A percentile compares a stretch with the other conserved stretches of the same genome.
These are phyloP conservation scores for Triangularia setosa DNA, from an alignment of 2,329 filamentous ascomycete genomes.

Conservation along the genomic window DNA sequence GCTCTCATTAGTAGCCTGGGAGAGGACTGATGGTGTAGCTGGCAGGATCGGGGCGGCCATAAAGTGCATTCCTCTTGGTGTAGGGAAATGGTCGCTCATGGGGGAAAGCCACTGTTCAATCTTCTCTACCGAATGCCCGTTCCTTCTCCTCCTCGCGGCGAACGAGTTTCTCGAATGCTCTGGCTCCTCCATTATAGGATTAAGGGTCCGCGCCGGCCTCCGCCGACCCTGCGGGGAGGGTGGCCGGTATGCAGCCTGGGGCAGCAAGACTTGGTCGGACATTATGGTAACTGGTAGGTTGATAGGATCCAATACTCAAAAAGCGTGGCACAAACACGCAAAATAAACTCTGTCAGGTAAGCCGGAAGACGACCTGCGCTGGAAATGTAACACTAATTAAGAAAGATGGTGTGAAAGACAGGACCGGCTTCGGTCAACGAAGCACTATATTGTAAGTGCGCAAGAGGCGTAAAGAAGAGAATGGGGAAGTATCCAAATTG, in stretches of 20 bases:
- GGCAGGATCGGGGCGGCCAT: constrained; percentile 60
- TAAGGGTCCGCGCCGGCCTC: constrained; percentile 48
- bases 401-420: constrained; percentile 35
- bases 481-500: constrained; percentile 30
- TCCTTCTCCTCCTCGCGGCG: constrained; percentile 29
- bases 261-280: constrained; percentile 42
- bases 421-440: constrained; percentile 46
- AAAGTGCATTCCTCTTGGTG: constrained; percentile 64
- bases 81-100: constrained; percentile 64
- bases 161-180: constrained; percentile 32
- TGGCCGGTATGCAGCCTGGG: constrained; percentile 42
- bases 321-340: constrained; percentile 23
- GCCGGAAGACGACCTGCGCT: constrained; percentile 33
- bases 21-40: constrained; percentile 56
- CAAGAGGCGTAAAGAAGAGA: constrained; percentile 32
- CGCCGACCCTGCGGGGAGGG: constrained; percentile 54
- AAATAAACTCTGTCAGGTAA: constrained; percentile 26
- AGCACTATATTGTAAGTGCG: constrained; percentile 32
- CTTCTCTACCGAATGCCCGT: constrained; percentile 43
- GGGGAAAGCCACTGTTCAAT: constrained; percentile 58
- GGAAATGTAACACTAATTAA: constrained; percentile 27
- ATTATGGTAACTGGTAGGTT: constrained; percentile 43
- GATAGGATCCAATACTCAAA: constrained; percentile 13
- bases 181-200: constrained; percentile 60
- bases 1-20: constrained; percentile 44